phyloP scores from a whole-genome alignment of 345 rosid genomes.

The Raphanus sativus region DNA sequence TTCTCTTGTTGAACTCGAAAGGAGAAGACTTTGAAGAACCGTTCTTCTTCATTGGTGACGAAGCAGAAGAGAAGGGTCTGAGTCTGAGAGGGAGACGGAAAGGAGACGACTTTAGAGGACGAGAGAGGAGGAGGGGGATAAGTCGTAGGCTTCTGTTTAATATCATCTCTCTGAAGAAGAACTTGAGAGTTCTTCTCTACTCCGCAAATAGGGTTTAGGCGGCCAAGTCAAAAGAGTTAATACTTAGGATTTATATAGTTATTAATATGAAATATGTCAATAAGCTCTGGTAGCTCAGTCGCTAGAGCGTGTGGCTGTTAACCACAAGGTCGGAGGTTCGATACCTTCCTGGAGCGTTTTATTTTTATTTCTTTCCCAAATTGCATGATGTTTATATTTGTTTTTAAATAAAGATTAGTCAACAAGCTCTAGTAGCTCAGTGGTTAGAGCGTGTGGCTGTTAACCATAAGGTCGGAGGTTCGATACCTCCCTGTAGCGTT shows the following conservation, averaged over 20 bases:
- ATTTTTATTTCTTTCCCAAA: not conserved
- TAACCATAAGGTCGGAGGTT: constrained; percentile 98
- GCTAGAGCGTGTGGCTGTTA: constrained; percentile 95
- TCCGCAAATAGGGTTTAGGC: constrained; percentile 30
- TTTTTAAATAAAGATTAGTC: too few relatives aligned
- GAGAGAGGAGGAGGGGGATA: constrained; percentile 30
- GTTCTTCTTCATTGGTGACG: constrained; percentile 49
- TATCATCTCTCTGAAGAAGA: constrained; percentile 2
- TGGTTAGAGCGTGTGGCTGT: constrained; percentile 97
- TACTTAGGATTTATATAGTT: not conserved
- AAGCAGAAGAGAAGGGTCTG: constrained; percentile 40
- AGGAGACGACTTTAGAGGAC: constrained; percentile 41
- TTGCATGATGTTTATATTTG: too few relatives aligned
- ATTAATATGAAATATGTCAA: not conserved
- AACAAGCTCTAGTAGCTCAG: too few relatives aligned
- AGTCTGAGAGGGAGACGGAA: constrained; percentile 33
- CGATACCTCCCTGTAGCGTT: constrained; percentile 73
- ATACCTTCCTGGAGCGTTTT: constrained; percentile 63
- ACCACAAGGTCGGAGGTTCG: constrained; percentile 96
- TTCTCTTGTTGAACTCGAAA: constrained; percentile 65
- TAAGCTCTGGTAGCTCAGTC: constrained; percentile 85
- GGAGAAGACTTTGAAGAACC: constrained; percentile 24
- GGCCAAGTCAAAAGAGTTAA: not conserved
- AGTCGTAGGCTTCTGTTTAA: constrained; percentile 44
- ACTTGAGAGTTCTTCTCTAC: not conserved